phyloP scores from a whole-genome alignment of 768 basidiomycete species.

The Hortiboletus flavorubellus region DNA sequence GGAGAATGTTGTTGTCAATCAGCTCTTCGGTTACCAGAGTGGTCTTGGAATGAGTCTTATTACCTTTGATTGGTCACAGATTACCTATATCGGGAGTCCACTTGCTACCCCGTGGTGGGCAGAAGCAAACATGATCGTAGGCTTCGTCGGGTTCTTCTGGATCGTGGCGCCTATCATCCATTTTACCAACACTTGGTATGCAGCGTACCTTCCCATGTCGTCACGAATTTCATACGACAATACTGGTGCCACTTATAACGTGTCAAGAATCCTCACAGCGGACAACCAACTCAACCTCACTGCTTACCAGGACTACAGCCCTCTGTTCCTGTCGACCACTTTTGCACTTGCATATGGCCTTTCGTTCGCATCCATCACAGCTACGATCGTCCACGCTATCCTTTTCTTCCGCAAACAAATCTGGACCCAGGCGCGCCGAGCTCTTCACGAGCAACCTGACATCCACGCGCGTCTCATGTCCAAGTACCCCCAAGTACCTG shows the following conservation, averaged over 20 bases:
- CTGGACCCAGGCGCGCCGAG: slow-evolving; percentile 46
- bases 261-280: slow-evolving; percentile 36
- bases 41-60: slow-evolving; percentile 68
- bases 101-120: slow-evolving; percentile 36
- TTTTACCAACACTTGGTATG: slow-evolving; percentile 38
- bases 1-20: slow-evolving; percentile 64
- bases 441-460: slow-evolving; percentile 55
- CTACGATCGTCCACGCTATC: slow-evolving; percentile 40
- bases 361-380: slow-evolving; percentile 43
- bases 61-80: slow-evolving; percentile 81
- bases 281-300: slow-evolving; percentile 31
- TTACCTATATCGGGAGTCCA: slow-evolving; percentile 52
- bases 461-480: slow-evolving; percentile 61
- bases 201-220: slow-evolving; percentile 37
- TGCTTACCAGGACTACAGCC: slow-evolving; percentile 37
- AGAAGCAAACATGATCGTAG: slow-evolving; percentile 37
- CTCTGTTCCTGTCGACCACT: slow-evolving; percentile 44
- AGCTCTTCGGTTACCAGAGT: slow-evolving; percentile 63
- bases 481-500: slow-evolving; percentile 54
- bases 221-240: slow-evolving; percentile 44
- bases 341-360: slow-evolving; percentile 52
- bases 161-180: slow-evolving; percentile 27
- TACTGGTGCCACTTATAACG: slow-evolving; percentile 39
- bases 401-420: slow-evolving; percentile 59
- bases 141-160: slow-evolving; percentile 37